Evolutionary conservation across 1,284 basidiomycete genomes (phyloP).

Genomic region (Dichomitus squalens): DNA sequence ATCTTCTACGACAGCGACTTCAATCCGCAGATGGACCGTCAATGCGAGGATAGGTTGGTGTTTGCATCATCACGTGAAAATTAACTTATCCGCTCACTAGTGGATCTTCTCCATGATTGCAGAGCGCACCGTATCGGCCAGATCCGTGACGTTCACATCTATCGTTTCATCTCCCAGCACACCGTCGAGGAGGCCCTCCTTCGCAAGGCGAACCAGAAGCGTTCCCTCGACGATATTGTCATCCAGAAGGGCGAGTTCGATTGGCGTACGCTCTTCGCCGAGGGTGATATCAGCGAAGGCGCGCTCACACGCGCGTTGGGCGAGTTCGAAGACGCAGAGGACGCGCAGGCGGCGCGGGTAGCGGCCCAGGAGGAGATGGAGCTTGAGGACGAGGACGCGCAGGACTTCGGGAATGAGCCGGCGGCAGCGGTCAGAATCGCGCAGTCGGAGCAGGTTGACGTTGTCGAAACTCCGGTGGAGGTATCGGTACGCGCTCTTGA

Average conservation of each 20-base stretch:
- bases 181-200: conserved; percentile 98
- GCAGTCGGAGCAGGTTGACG: conserved; percentile 28
- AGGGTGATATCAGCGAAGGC: conserved; percentile 34
- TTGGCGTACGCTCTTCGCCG: conserved; percentile 85
- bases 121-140: conserved; percentile 95
- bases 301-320: conserved; percentile 71
- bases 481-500: conserved; percentile 3
- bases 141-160: conserved; percentile 96
- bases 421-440: conserved; percentile 36
- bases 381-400: conserved; percentile 75
- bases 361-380: conserved; percentile 76
- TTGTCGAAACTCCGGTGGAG: conserved; percentile 21
- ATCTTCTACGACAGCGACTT: conserved; percentile 98
- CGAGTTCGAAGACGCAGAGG: conserved; percentile 88
- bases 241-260: conserved; percentile 96
- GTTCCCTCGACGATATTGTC: conserved; percentile 88
- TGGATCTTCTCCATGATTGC: no score
- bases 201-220: conserved; percentile 95
- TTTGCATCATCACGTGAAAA: not conserved
- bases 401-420: conserved; percentile 65
- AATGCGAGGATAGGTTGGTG: conserved; percentile 90
- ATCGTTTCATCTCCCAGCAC: conserved; percentile 90
- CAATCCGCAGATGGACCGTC: conserved; percentile 96
- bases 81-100: not conserved
- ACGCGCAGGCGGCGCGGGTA: conserved; percentile 78